Base-by-base conservation (phyloP, 306 rosid species). In the Mucuna pruriens region DNA sequence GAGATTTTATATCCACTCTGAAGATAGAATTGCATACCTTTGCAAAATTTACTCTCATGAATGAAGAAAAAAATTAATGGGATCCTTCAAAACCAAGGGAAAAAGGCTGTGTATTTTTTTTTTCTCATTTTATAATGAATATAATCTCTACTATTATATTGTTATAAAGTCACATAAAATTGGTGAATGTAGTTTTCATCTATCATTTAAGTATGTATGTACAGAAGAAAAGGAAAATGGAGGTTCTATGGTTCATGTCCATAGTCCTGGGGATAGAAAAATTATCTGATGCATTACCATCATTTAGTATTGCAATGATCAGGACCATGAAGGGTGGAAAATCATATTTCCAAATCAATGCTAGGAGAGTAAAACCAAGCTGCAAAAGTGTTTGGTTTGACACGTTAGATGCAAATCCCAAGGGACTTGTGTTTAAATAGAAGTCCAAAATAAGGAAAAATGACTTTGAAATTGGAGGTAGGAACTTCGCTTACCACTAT, bases 291-390 rank as follows among this genome's bases (percentile, higher is more conserved):
- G 63, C 51, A 72, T 86, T 91, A 93, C 97, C 97, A 76, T 93
- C 94, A 88, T 93, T 93, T 71, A 93, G 82, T 81, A 93, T 93
- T n/a, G 97, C 97, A 80, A 93, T 84, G 45, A 91, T 90, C 81
- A 93, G 87, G 83, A 93, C 97, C 97, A 93, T 93, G 90, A 93
- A 93, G 69, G 97, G 97, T 65, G 97, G 97, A 88, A 93, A 93
- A 76, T 93, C 97, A 76, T 90, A 91, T 83, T 91, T 94, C 97
- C 97, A 93, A 75, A 93, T 93, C 88, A 91, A 80, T 11, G 97
- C 94, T 57, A 93, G 88, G 76, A 93, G 97, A 76, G 89, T 88
- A 20, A 91, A 93, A 75, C 97, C 97, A 84, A 93, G 97, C 97
- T 93, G 97, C 84, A 82, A 81, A 71, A 83, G 45, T 64, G 38